Evolutionary conservation across 441 rosid genomes (phyloP), one percentile per base, ranked within the genome.

Genomic region (Pelargonium citronellum): DNA sequence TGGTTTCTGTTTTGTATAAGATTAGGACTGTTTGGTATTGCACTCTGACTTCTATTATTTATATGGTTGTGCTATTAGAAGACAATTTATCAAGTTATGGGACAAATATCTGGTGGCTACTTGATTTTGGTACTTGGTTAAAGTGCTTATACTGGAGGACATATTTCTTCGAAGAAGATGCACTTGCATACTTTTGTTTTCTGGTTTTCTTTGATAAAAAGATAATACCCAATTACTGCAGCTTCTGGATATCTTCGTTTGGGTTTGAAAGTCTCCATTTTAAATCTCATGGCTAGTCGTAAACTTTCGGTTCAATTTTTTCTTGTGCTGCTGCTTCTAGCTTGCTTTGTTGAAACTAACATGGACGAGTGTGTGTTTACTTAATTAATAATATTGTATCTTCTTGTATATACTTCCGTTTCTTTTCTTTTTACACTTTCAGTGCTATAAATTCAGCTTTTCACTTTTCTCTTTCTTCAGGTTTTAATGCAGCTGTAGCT

Each of bases 401-500:
- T 30, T 71, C 24, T 8, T 58, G 66, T 20, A 66, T 20, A 19
- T 64, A 17, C 70, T 11, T 24, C 10, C 9, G 4, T 69, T 49
- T 34, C 66, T 10, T n/a, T 37, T 30, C 63, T 72, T 69, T 11
- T 65, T 41, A 44, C 58, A 13, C 58, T 30, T 44, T 49, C 34
- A 66, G 34, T 39, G 43, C 47, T 70, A 64, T 39, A 13, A 34
- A 5, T 71, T 24, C 39, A 19, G 5, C 4, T 44, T 70, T 37
- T 20, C 72, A 67, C 46, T 51, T n/a, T n/a, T 6, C 17, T 66
- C 13, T 16, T 74, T 44, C 34, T 71, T 49, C 88, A 94, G 97
- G 98, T 81, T 94, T 94, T 75, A 94, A 90, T 86, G 98, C 97
- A 53, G 95, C 97, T 49, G 97, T 94, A 20, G 98, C 98, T 46